A percentile compares a stretch with the other conserved stretches of the same genome.
Conservation (phyloP, 139 green algal species). For the Chlamydomonas applanata region DNA sequence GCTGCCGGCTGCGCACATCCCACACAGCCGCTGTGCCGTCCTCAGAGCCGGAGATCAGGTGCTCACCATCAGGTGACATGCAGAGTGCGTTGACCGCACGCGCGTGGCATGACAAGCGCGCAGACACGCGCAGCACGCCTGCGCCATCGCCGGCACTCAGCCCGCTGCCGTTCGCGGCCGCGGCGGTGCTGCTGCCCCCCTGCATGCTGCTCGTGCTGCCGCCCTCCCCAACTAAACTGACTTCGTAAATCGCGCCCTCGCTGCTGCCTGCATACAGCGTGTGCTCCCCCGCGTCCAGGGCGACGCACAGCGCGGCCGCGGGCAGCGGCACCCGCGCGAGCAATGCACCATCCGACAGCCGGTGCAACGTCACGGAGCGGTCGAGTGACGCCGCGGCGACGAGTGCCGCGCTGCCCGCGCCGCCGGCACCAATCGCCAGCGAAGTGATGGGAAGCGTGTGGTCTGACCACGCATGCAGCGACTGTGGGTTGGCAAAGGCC, state of each 20-base stretch:
- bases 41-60: conserved; percentile 62
- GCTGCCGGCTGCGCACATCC: conserved; percentile 74
- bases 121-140: neutral
- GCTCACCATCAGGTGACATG: conserved; percentile 53
- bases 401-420: conserved; percentile 42
- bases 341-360: conserved; percentile 48
- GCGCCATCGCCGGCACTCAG: conserved; percentile 5
- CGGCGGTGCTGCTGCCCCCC: neutral
- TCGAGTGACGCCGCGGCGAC: conserved; percentile 73
- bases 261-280: conserved; percentile 69
- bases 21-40: conserved; percentile 73
- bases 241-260: conserved; percentile 79
- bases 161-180: neutral
- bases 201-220: neutral
- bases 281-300: conserved; percentile 57
- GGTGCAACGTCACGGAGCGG: conserved; percentile 70
- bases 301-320: conserved; percentile 31
- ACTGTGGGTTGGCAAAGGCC: conserved; percentile 23
- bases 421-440: conserved; percentile 51
- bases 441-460: conserved; percentile 83
- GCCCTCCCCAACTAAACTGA: conserved; percentile 42
- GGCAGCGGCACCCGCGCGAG: conserved; percentile 65
- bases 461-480: conserved; percentile 77
- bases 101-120: conserved; percentile 51
- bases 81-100: conserved; percentile 52